phyloP scores from a whole-genome alignment of 148 eudicot species.

The Silene conica region DNA sequence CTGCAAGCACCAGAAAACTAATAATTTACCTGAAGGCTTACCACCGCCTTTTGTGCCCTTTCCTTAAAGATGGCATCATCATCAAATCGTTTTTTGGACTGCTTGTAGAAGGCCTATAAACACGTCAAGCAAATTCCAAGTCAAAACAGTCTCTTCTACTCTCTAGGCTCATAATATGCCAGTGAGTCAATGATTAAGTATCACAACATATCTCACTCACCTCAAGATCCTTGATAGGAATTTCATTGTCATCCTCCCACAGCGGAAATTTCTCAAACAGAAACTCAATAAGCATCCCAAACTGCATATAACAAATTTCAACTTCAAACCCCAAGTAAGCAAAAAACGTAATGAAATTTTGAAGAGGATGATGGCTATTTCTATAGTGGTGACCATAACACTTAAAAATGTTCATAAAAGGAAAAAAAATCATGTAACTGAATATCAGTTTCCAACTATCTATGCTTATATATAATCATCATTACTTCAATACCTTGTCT shows the following conservation, averaged over 20 bases:
- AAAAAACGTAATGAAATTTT: background rate
- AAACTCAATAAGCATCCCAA: slow-evolving; percentile 83
- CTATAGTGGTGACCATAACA: too few relatives aligned
- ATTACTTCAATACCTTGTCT: too few relatives aligned
- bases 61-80: slow-evolving; percentile 80
- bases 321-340: background rate
- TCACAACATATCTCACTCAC: slow-evolving; percentile 29
- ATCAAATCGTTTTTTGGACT: slow-evolving; percentile 82
- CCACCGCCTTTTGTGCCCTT: slow-evolving; percentile 90
- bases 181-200: too few relatives aligned
- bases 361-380: background rate
- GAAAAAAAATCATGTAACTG: too few relatives aligned
- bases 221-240: slow-evolving; percentile 73
- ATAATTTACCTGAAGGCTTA: slow-evolving; percentile 78
- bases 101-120: slow-evolving; percentile 79
- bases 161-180: background rate
- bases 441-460: too few relatives aligned
- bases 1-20: background rate
- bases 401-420: too few relatives aligned
- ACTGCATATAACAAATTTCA: slow-evolving; percentile 36
- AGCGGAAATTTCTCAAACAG: slow-evolving; percentile 58
- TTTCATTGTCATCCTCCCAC: slow-evolving; percentile 51
- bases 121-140: slow-evolving; percentile 15
- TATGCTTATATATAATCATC: background rate
- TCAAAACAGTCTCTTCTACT: background rate